A percentile compares a stretch with the other conserved stretches of the same genome.
Conservation (phyloP, 176 grass and related monocot genomes). For the Melocanna baccifera region DNA sequence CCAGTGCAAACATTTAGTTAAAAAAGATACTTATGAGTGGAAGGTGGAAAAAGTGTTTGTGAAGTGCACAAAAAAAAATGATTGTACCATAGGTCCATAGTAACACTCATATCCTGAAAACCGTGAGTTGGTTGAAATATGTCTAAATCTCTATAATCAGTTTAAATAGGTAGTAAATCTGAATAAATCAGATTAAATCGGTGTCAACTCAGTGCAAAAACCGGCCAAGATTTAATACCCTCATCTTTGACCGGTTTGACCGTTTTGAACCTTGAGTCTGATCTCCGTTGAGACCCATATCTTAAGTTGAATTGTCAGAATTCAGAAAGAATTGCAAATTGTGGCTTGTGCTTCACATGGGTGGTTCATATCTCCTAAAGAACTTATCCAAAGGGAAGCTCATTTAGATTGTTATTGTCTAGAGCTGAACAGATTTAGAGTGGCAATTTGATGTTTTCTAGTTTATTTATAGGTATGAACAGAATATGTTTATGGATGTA, state of each 20-base stretch:
- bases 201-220: background rate
- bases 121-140: background rate
- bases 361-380: background rate
- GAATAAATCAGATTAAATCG: background rate
- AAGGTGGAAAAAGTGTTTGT: background rate
- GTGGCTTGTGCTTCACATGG: background rate
- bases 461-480: background rate
- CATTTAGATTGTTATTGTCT: background rate
- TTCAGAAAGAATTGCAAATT: background rate
- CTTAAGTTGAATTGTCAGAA: background rate
- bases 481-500: background rate
- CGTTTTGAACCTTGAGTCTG: background rate
- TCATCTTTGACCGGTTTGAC: background rate
- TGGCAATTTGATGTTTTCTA: constrained; percentile 2
- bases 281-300: background rate
- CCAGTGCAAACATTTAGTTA: background rate
- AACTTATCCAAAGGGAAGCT: background rate
- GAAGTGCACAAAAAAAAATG: background rate
- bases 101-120: background rate
- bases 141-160: background rate
- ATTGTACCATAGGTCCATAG: too few species aligned
- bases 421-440: background rate
- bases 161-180: background rate
- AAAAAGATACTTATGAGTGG: background rate
- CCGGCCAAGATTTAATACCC: background rate